Evolutionary conservation across 441 rosid species (phyloP), one percentile per base, ranked within the genome.

Genomic region (Heliophila coronopifolia): DNA sequence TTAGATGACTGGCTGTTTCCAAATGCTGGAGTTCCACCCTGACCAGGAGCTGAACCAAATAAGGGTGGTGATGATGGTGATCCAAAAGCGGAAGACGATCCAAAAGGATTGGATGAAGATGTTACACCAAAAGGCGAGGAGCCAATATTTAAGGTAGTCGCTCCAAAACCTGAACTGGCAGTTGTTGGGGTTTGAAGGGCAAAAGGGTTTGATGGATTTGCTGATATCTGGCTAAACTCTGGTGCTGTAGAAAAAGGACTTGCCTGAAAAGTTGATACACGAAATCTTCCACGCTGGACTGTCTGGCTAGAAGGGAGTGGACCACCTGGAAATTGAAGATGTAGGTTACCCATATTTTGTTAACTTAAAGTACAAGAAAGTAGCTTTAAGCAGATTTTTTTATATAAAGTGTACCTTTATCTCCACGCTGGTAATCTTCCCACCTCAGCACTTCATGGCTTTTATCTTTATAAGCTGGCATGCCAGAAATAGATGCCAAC

Each of bases 401-500:
- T 24, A n/a, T n/a, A n/a, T n/a, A 24, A 4, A 34, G 42, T 35
- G 24, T 39, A 92, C 99, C 99, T 86, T 89, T 89, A 68, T 89
- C 99, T 71, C 97, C 97, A 50, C 58, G 69, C 58, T 89, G 96
- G 59, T 80, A 86, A 55, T 93, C 99, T 63, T 86, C 99, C 99
- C 97, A 86, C 58, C 95, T 69, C 40, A 93, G 79, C 74, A 86
- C 99, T 67, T 93, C 97, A 19, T 84, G 96, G 70, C 79, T 76
- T 74, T 86, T 86, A 30, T 80, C 84, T 62, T 75, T 80, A 66
- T 89, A 70, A 36, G 43, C 76, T 50, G 85, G 57, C 97, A 86
- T 86, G 37, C 97, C 94, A 12, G 94, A 80, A 68, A 88, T 80
- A 14, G 97, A 93, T 61, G 68, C 78, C 44, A 92, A 63, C 76